phyloP scores from a whole-genome alignment of 768 basidiomycete genomes.

The Guyanaporus albipodus region DNA sequence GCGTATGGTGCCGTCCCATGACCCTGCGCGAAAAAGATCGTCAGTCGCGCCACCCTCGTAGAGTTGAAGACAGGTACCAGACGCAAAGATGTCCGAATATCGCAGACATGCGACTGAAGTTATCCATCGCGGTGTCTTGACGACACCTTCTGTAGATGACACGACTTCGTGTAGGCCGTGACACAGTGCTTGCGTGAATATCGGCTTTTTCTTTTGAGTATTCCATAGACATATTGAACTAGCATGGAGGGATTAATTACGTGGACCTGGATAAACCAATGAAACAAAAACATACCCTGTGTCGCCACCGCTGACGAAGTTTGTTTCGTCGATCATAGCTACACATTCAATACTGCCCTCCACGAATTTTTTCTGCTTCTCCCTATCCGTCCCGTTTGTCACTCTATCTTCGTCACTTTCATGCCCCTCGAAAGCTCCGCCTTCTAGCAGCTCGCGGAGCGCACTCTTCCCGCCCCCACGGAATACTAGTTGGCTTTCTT shows the following conservation, averaged over 20 bases:
- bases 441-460: conserved; percentile 77
- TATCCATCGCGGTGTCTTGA: conserved; percentile 87
- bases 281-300: conserved; percentile 64
- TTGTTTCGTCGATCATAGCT: conserved; percentile 92
- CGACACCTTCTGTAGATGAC: conserved; percentile 69
- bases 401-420: conserved; percentile 47
- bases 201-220: conserved; percentile 90
- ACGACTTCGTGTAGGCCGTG: conserved; percentile 77
- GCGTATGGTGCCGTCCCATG: conserved; percentile 87
- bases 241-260: background rate
- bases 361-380: conserved; percentile 46
- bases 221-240: conserved; percentile 90
- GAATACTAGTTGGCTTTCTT: conserved; percentile 94
- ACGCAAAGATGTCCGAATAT: conserved; percentile 88
- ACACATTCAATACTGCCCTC: conserved; percentile 93
- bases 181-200: conserved; percentile 80
- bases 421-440: conserved; percentile 56
- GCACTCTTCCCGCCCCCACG: conserved; percentile 89
- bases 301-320: conserved; percentile 92
- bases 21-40: conserved; percentile 49
- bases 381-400: conserved; percentile 28
- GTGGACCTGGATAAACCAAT: background rate
- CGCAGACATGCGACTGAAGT: conserved; percentile 77
- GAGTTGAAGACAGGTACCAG: conserved; percentile 47
- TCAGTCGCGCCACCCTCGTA: conserved; percentile 1